Base-by-base conservation (phyloP, 106 monocot genomes). In the Gastrodia elata region DNA sequence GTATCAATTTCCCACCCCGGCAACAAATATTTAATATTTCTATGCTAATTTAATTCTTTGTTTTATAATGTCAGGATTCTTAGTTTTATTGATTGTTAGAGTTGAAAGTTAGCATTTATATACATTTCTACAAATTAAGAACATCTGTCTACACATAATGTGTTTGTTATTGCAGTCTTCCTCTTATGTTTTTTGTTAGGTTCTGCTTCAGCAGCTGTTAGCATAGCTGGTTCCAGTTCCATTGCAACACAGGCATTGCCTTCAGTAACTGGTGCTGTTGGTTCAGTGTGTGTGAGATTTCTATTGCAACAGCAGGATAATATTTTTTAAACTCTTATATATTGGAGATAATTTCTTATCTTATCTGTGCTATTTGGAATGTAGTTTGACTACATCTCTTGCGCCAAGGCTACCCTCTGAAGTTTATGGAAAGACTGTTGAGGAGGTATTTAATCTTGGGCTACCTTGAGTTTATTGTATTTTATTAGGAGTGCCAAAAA, bases 321-420 rank as follows among this genome's bases (percentile, higher is more conserved):
- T 40, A 7, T 27, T 39, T 69, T 14, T 22, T 11, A 35, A 36
- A 7, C 11, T 79, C 14, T 73, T 38, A 36, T 15, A 4, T 32
- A 32, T 30, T n/a, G 1, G 9, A 40, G 10, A 69, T 40, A 11
- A 7, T 39, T 9, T 11, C 41, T 69, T 25, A 7, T 40, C 8
- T 40, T 40, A 35, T 39, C 40, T 26, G 0, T 26, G 38, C 6
- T 40, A 25, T 68, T 39, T 34, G 13, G 43, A 27, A 16, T 73
- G 57, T 28, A 79, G 70, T 73, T 41, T 74, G 59, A 36, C 76
- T 8, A 46, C 71, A 48, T 37, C 83, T 65, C 89, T 81, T 28
- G 78, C 73, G 18, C 91, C 89, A 20, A 91, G 85, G 67, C 74
- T 89, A 57, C 94, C 94, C 77, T 94, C 94, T 22, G 94, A 94